Evolutionary conservation across 257 asterid genomes (phyloP).

Genomic region (Solanum habrochaites): DNA sequence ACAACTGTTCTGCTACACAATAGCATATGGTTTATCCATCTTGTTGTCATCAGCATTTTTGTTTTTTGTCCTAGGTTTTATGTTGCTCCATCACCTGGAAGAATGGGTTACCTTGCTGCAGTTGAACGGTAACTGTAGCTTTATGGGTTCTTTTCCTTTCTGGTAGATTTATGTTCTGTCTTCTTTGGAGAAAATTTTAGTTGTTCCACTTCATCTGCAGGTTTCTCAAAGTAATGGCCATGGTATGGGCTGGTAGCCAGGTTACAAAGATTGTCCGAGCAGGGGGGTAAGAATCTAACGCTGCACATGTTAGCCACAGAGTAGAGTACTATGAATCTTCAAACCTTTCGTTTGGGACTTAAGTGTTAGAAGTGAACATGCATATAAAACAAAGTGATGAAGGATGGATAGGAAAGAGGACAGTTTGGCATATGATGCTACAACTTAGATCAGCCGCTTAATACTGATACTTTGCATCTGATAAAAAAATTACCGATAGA

Average conservation of each 20-base stretch:
- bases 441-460: background rate
- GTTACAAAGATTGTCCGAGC: slow-evolving; percentile 87
- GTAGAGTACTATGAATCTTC: background rate
- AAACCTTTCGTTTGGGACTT: background rate
- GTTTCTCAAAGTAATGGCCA: slow-evolving; percentile 80
- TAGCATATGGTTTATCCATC: background rate
- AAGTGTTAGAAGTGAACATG: background rate
- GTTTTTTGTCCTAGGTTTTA: slow-evolving; percentile 46
- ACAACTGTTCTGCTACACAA: background rate
- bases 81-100: slow-evolving; percentile 76
- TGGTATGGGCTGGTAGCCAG: slow-evolving; percentile 99
- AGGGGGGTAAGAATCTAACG: slow-evolving; percentile 56
- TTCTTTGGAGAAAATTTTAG: background rate
- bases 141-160: background rate
- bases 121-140: slow-evolving; percentile 43
- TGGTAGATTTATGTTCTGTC: background rate
- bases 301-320: background rate
- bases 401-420: background rate
- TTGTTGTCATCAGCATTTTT: background rate
- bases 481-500: background rate
- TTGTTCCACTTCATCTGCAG: slow-evolving; percentile 30
- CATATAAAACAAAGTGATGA: background rate
- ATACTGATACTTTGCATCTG: background rate
- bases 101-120: slow-evolving; percentile 77
- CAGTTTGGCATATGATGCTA: background rate